Base-by-base conservation (phyloP, 108 stramenopile genomes). In the Cyclotella sp. region DNA sequence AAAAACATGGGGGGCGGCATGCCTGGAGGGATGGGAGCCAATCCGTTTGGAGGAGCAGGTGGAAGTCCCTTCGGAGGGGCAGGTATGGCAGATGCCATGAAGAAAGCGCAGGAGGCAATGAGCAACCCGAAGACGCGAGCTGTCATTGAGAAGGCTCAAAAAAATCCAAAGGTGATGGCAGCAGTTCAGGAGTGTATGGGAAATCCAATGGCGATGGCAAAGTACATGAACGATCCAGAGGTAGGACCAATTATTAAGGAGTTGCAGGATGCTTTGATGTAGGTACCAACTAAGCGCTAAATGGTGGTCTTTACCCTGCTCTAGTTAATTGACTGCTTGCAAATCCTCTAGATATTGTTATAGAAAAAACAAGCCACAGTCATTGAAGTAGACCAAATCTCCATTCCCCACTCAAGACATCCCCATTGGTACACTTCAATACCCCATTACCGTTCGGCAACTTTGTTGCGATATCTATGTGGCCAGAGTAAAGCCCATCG, bases 121-220 rank as follows among this genome's bases (percentile, higher is more conserved):
- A 81, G 87, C 61, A 93, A 95, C 40, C 95, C 95, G 0, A 92
- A 95, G 60, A 89, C 90, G 0, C 68, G 68, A 72, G 79, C 90
- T 52, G 68, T 95, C 5, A 84, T 95, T 52, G 69, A 68, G 55
- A 91, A 90, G 61, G 93, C 95, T 16, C 92, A 96, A 61, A 34
- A 59, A 24, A 86, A 84, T 58, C 87, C 87, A 21, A 89, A 84
- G 46, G 71, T 95, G 0, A 87, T 88, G 88, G 51, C 68, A 13
- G 91, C 89, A 3, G 84, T 93, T 69, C 88, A 89, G 70, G 95
- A 95, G 70, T 95, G 92, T 62, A 93, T 95, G 92, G 75, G 79
- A 21, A 95, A 95, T 78, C 95, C 95, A 13, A 75, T 75, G 77
- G 90, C 89, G 19, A 77, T 93, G 68, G 74, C 89, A 15, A 93